Evolutionary conservation across 345 rosid species (phyloP).

Genomic region (Gossypium australe): DNA sequence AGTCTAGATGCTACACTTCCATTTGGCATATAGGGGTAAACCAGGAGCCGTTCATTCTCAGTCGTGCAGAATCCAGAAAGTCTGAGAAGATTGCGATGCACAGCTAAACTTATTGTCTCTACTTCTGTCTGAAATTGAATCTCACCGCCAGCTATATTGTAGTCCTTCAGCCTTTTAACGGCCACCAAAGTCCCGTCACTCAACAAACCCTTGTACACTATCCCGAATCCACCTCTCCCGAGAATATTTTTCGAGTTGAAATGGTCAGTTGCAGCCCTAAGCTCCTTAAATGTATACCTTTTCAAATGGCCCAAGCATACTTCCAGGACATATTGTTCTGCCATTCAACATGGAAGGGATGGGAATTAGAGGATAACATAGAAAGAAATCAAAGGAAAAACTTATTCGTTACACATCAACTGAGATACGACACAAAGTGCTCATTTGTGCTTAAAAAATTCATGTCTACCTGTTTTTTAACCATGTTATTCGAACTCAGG

Average conservation of each 20-base stretch:
- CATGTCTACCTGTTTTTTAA: neutral
- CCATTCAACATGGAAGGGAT: slow-evolving; percentile 15
- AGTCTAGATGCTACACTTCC: slow-evolving; percentile 38
- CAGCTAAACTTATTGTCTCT: slow-evolving; percentile 90
- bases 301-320: slow-evolving; percentile 81
- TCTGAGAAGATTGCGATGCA: slow-evolving; percentile 94
- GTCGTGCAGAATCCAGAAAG: slow-evolving; percentile 93
- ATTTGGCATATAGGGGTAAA: slow-evolving; percentile 81
- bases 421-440: neutral
- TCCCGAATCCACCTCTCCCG: slow-evolving; percentile 54
- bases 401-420: neutral
- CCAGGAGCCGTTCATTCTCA: slow-evolving; percentile 84
- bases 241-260: slow-evolving; percentile 82
- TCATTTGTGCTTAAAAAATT: neutral
- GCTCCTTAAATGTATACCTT: slow-evolving; percentile 87
- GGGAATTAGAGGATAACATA: slow-evolving; percentile 1
- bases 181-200: slow-evolving; percentile 75
- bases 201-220: slow-evolving; percentile 73
- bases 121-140: slow-evolving; percentile 36
- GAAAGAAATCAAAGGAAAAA: neutral
- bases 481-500: neutral
- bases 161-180: slow-evolving; percentile 95
- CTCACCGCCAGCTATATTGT: slow-evolving; percentile 82
- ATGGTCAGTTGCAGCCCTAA: slow-evolving; percentile 80
- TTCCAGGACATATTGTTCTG: slow-evolving; percentile 94